Base-by-base conservation (phyloP, 2,329 filamentous ascomycete species). In the Colletotrichum sp. region DNA sequence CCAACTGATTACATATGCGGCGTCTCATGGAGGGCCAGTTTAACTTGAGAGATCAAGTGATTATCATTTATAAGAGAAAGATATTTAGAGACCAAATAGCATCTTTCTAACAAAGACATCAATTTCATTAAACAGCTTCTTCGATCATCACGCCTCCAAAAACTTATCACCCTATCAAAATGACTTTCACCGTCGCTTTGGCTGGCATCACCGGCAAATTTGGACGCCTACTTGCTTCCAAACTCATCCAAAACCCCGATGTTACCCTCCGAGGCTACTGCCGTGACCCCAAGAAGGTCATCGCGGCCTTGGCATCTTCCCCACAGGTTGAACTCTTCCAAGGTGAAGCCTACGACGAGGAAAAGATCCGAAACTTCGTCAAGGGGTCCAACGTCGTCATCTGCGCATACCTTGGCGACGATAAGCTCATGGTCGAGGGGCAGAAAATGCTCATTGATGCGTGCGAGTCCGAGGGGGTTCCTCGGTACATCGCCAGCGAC, bases 381-480 rank as follows among this genome's bases (percentile, higher is more conserved):
- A 32, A 75, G 6, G 82, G 82, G 16, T 82, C 80, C 77, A 81
- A 86, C 60, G 82, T 86, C 1, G 80, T 85, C 26, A 79, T 87
- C 24, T 87, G 85, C 80, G 83, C 81, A 74, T 87, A 88, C 71
- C 80, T 86, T 0, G 86, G 85, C 18, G 80, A 83, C 69, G 71
- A 82, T 21, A 77, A 80, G 10, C 76, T 87, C 49, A 88, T 87
- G 87, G 71, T 83, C 2, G 81, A 85, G 2, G 86, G 86, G 0
- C 86, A 88, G 72, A 87, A 86, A 67, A 57, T 80, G 0, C 81
- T 88, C 8, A 84, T 88, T 39, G 86, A 88, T 72, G 82, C 83
- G 3, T 86, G 85, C 72, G 83, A 83, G 3, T 79, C 72, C 3
- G 81, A 80, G 4, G 77, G 78, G 1, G 85, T 87, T 8, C 77